Evolutionary conservation across 2,329 filamentous ascomycete genomes (phyloP).

Genomic region (Pseudogymnoascus pannorum): DNA sequence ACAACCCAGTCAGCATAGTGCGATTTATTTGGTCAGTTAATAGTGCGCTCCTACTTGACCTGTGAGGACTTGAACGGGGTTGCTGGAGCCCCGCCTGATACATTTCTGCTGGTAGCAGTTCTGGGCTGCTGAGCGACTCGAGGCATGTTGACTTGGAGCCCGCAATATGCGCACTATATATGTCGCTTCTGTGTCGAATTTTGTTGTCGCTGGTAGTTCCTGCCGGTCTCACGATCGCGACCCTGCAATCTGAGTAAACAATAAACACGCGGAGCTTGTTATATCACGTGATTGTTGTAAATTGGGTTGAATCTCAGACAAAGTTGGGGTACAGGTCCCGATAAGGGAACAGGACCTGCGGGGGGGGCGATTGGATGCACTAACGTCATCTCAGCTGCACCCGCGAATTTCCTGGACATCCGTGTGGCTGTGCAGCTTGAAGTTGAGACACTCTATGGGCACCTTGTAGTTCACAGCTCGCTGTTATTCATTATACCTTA

Average conservation of each 20-base stretch:
- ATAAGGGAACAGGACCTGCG: conserved; percentile 4
- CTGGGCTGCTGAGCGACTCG: conserved; percentile 43
- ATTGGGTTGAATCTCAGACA: not conserved
- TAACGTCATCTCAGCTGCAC: conserved; percentile 6
- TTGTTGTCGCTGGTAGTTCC: not conserved
- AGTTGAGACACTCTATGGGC: not conserved
- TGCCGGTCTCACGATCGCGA: conserved; percentile 5
- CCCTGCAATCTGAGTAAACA: conserved; percentile 7
- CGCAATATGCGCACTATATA: conserved; percentile 7
- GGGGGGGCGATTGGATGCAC: not conserved
- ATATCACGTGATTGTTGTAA: not conserved
- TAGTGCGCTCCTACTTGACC: conserved; percentile 25
- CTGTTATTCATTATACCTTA: not conserved
- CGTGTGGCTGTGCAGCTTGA: conserved; percentile 4
- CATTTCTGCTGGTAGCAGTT: conserved; percentile 33
- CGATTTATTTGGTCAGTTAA: not conserved
- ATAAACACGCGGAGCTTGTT: not conserved
- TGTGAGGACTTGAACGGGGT: conserved; percentile 30
- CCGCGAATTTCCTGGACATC: not conserved
- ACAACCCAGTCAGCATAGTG: not conserved
- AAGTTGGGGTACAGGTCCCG: conserved; percentile 4
- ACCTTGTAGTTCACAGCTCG: not conserved
- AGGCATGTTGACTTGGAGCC: conserved; percentile 38
- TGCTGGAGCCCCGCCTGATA: conserved; percentile 30
- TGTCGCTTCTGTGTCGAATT: not conserved